These are phyloP conservation scores for Cladosporium austrohemisphaericum DNA, from an alignment of 2,329 filamentous ascomycete genomes.

Conservation along the genomic window DNA sequence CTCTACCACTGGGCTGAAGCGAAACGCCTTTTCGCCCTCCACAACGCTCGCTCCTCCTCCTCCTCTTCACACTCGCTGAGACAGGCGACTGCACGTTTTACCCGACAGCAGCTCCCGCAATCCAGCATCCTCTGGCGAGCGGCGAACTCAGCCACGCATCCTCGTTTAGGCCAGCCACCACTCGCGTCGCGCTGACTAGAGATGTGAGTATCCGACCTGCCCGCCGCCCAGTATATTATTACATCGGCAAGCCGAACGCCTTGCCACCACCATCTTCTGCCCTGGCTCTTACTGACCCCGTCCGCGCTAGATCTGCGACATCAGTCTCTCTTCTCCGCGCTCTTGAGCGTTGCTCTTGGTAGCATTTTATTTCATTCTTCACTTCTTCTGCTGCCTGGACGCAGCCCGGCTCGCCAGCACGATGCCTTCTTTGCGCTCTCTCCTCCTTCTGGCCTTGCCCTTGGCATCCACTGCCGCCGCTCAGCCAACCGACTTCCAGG, in stretches of 20 bases:
- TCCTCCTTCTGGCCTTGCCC: constrained; percentile 37
- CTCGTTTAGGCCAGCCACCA: constrained; percentile 11
- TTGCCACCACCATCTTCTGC: neutral
- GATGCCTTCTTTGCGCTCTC: constrained; percentile 41
- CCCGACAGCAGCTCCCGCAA: too few relatives aligned
- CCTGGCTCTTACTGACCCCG: neutral
- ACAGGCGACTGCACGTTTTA: too few relatives aligned
- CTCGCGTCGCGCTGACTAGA: constrained; percentile 1
- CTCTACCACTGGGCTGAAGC: too few relatives aligned
- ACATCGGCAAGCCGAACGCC: too few relatives aligned
- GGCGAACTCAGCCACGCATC: constrained; percentile 6
- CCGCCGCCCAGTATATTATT: too few relatives aligned
- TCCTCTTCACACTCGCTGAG: too few relatives aligned
- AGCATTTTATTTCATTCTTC: constrained; percentile 5
- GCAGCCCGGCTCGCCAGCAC: constrained; percentile 15
- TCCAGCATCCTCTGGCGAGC: neutral
- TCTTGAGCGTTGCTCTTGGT: constrained; percentile 1
- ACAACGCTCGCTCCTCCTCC: too few relatives aligned
- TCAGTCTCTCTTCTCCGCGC: neutral
- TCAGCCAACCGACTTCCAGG: constrained; percentile 44
- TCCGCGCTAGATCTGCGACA: constrained; percentile 11
- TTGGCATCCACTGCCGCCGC: constrained; percentile 33
- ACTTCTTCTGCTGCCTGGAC: constrained; percentile 13
- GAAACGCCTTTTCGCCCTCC: too few relatives aligned
- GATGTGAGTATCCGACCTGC: constrained; percentile 6